A percentile compares a stretch with the other conserved stretches of the same genome.
phyloP scores from a whole-genome alignment of 768 basidiomycete species.

The Lentinula aciculospora region DNA sequence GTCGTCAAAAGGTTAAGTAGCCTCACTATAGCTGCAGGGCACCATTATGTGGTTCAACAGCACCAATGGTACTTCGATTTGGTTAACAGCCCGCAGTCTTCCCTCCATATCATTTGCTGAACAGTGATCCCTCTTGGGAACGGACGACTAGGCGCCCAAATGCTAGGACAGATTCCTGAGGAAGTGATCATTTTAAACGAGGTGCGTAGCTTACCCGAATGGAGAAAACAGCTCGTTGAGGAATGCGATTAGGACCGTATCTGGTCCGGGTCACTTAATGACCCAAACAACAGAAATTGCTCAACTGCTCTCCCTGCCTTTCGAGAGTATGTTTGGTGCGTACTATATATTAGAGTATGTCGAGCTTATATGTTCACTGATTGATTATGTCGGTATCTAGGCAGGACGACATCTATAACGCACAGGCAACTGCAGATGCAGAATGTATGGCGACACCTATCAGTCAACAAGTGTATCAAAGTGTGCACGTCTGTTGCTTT shows the following conservation, averaged over 20 bases:
- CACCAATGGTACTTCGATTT: background rate
- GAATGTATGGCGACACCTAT: constrained; percentile 6
- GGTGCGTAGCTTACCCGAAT: background rate
- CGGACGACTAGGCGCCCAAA: constrained; percentile 3
- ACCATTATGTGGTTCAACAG: constrained; percentile 8
- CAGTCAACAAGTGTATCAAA: constrained; percentile 7
- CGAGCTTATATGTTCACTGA: background rate
- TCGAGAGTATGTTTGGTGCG: constrained; percentile 4
- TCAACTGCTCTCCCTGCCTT: background rate
- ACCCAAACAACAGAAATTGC: constrained; percentile 5
- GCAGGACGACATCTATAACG: constrained; percentile 2
- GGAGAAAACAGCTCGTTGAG: background rate
- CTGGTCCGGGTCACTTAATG: constrained; percentile 6
- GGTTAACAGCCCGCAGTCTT: no score
- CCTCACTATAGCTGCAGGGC: background rate
- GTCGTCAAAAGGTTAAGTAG: background rate
- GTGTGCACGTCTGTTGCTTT: background rate
- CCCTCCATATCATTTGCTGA: background rate
- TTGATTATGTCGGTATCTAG: background rate
- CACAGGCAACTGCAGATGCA: background rate
- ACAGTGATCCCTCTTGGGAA: constrained; percentile 6
- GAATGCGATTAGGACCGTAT: background rate
- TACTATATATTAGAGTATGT: background rate
- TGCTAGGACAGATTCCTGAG: constrained; percentile 2
- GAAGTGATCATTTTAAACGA: constrained; percentile 5